Percentiles rank a stretch among this genome's conserved stretches.
These are phyloP conservation scores for Angophora floribunda DNA, from an alignment of 345 rosid species.

Conservation along the genomic window DNA sequence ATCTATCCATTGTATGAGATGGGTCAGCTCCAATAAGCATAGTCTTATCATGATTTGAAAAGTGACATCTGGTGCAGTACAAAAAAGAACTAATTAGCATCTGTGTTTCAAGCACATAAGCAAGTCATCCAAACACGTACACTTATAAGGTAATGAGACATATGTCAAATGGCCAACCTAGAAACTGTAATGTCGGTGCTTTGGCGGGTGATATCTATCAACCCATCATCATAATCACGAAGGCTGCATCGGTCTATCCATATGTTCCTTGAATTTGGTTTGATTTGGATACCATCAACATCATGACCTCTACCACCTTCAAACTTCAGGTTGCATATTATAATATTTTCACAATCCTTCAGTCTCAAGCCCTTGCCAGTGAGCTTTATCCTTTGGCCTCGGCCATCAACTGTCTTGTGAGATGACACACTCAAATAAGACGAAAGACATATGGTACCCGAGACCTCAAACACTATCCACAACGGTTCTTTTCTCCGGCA, in stretches of 20 bases:
- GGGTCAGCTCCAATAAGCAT: slow-evolving; percentile 89
- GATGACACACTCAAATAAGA: slow-evolving; percentile 70
- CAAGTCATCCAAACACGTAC: neutral
- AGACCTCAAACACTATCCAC: slow-evolving; percentile 83
- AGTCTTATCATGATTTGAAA: slow-evolving; percentile 75
- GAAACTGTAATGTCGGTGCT: slow-evolving; percentile 93
- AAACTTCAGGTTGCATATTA: slow-evolving; percentile 79
- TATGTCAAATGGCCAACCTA: slow-evolving; percentile 20
- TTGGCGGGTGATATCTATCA: slow-evolving; percentile 89
- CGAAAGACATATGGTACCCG: slow-evolving; percentile 65
- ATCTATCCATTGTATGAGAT: slow-evolving; percentile 63
- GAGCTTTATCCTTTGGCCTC: slow-evolving; percentile 79
- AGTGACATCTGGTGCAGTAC: slow-evolving; percentile 53
- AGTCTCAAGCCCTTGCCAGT: slow-evolving; percentile 85
- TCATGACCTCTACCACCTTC: slow-evolving; percentile 86
- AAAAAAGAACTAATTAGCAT: neutral
- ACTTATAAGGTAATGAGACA: neutral
- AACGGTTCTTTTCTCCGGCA: slow-evolving; percentile 71
- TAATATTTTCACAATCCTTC: slow-evolving; percentile 78
- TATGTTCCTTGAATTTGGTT: slow-evolving; percentile 78
- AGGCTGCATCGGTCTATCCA: slow-evolving; percentile 97
- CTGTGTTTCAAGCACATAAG: neutral
- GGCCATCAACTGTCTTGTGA: slow-evolving; percentile 89
- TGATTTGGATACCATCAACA: slow-evolving; percentile 88
- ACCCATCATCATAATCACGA: slow-evolving; percentile 74